Base-by-base conservation (phyloP, 2,329 filamentous ascomycete species). In the Fusarium euwallaceae region DNA sequence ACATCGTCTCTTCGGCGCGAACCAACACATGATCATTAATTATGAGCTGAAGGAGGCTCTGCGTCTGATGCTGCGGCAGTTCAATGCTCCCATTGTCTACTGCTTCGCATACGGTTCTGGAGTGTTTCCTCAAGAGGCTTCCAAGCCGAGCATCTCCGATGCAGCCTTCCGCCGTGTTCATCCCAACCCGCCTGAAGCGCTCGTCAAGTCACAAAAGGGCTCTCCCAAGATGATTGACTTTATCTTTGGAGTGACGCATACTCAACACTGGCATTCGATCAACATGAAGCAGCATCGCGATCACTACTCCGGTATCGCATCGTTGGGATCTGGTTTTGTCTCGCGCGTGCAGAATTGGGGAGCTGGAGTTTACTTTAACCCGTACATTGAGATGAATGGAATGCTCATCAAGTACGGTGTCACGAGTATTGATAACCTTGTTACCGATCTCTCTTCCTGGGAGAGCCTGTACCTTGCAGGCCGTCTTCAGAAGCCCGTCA, bases 401-500 rank as follows among this genome's bases (percentile, higher is more conserved):
- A 97, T 95, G 71, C 88, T 98, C 79, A 97, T 99, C 83, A 99
- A 99, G 84, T 99, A 99, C 79, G 97, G 96, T 22, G 97, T 99
- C 24, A 97, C 98, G 51, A 98, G 97, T 79, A 89, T 98, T 75
- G 92, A 97, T 80, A 98, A 95, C 4, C 87, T 99, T 17, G 95
- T 95, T 78, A 89, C 88, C 48, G 97, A 99, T 81, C 89, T 99
- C 27, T 93, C 91, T 34, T 91, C 95, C 68, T 99, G 97, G 97
- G 92, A 98, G 72, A 98, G 95, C 0, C 87, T 99, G 29, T 99
- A 99, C 83, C 90, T 99, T n/a, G 97, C 97, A 7, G 97, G 97
- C 5, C 93, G 97, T 37, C 88, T 99, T 62, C 97, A 99, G 74
- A 99, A 99, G 82, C 97, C 97, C 2, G 97, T 98, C 83, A 98